Base-by-base conservation (phyloP, 2,329 filamentous ascomycete genomes). In the Sarocladiaceae sp. region DNA sequence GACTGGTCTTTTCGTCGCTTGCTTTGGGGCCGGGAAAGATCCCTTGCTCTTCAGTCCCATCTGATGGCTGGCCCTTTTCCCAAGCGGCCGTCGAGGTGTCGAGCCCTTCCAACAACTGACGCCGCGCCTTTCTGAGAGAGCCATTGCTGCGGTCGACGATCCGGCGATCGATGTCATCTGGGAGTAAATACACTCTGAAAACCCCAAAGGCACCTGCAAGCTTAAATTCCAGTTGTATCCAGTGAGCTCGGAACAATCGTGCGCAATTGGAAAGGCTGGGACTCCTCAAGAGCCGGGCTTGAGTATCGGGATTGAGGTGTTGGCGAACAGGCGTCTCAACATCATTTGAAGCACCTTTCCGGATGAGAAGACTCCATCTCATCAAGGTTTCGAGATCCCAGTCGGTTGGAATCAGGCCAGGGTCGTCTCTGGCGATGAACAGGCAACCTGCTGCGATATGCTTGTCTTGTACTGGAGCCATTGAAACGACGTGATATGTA, bases 91-190 rank as follows among this genome's bases (percentile, higher is more conserved):
- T 54, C 0, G 83, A 83, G 39, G 77, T 79, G 58, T 89, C 80
- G 1, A 90, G 61, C 2, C 60, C 62, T 2, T 62, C 57, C 5
- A 90, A 62, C 0, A 91, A 64, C 1, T 55, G 44, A 7, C 70
- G 64, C 25, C 85, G 68, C 1, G 71, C 65, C 49, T 66, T 75
- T 25, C 70, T 69, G 5, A 87, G 63, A 15, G 60, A 64, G 2
- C 58, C 59, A 52, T 75, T 69, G 1, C 68, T 70, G 6, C 82
- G 74, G 35, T 78, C 70, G n/a, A 88, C 70, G 3, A 66, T 64
- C 1, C 71, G 63, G 26, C 81, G 76, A 2, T 77, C 75, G 29
- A 82, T 72, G 65, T 92, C 87, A 56, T 87, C 82, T 2, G 86
- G 83, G 2, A 88, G 73, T 3, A 87, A 58, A 59, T 86, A 84